Evolutionary conservation across 2,329 filamentous ascomycete genomes (phyloP).

Genomic region (Ophiostoma sp.): DNA sequence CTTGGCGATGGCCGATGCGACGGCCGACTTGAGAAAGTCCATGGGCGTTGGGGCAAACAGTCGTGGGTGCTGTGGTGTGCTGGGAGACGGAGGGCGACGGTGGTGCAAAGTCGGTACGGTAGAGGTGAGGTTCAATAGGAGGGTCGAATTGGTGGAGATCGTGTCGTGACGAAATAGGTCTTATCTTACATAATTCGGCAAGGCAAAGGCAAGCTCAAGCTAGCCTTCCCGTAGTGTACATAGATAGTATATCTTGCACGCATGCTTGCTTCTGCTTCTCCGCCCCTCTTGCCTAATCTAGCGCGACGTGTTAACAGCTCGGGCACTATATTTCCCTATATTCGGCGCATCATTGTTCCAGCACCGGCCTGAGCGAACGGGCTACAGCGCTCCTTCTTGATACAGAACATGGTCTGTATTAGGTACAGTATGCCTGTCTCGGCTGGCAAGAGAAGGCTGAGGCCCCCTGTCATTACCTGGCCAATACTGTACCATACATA

Average conservation of each 20-base stretch:
- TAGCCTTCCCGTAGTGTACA: not conserved
- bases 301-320: slow-evolving; percentile 22
- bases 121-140: slow-evolving; percentile 8
- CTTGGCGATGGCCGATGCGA: slow-evolving; percentile 93
- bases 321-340: not conserved
- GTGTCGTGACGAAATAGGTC: slow-evolving; percentile 5
- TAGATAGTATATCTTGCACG: not conserved
- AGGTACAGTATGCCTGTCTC: not conserved
- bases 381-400: not conserved
- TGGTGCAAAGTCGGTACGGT: not conserved
- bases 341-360: slow-evolving; percentile 23
- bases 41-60: slow-evolving; percentile 44
- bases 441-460: slow-evolving; percentile 1
- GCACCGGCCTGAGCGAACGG: not conserved
- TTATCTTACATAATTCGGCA: slow-evolving; percentile 10
- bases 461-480: not conserved
- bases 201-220: not conserved
- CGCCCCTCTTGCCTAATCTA: slow-evolving; percentile 25
- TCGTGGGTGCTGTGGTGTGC: not conserved
- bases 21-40: slow-evolving; percentile 97
- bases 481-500: too few relatives aligned
- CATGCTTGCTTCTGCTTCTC: not conserved
- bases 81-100: not conserved
- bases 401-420: not conserved
- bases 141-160: not conserved